Evolutionary conservation across 768 basidiomycete species (phyloP).

Genomic region (Sporobolomyces pararoseus): DNA sequence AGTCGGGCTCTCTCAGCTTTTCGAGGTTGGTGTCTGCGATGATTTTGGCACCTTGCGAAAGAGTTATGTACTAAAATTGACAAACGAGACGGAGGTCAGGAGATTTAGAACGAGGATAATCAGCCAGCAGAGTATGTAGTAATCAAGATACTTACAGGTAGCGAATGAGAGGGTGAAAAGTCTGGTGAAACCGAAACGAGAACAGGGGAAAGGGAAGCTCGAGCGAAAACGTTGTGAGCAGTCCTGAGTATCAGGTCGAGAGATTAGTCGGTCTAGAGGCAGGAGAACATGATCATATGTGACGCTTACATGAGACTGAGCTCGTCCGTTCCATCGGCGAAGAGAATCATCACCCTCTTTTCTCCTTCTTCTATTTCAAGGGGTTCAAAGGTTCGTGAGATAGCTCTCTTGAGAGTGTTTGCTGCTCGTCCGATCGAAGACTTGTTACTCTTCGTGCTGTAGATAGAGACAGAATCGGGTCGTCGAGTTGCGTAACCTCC

Average conservation of each 20-base stretch:
- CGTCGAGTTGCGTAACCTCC: not conserved
- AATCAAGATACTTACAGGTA: conserved; percentile 19
- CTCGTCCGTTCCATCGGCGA: conserved; percentile 40
- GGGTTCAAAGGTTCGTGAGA: conserved; percentile 30
- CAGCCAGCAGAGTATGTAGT: not conserved
- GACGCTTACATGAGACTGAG: conserved; percentile 22
- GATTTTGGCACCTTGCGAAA: conserved; percentile 35
- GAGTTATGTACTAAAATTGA: conserved; percentile 31
- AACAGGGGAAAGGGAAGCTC: conserved; percentile 27
- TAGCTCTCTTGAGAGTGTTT: conserved; percentile 6
- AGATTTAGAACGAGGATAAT: no score
- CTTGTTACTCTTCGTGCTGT: not conserved
- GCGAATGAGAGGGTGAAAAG: conserved; percentile 32
- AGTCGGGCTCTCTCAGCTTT: conserved; percentile 25
- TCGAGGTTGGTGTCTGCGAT: conserved; percentile 39
- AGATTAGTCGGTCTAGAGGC: no score
- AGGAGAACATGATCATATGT: not conserved
- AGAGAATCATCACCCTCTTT: conserved; percentile 30
- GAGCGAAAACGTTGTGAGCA: conserved; percentile 32
- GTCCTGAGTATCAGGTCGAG: not conserved
- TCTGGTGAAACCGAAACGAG: conserved; percentile 32
- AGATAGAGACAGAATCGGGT: conserved; percentile 4
- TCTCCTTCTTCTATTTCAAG: conserved; percentile 26
- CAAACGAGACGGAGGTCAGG: no score
- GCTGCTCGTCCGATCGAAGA: conserved; percentile 25